Percentiles rank a stretch among this genome's conserved stretches.
These are phyloP conservation scores for Paracoccidioides lutzii DNA, from an alignment of 2,329 filamentous ascomycete species.

Conservation along the genomic window DNA sequence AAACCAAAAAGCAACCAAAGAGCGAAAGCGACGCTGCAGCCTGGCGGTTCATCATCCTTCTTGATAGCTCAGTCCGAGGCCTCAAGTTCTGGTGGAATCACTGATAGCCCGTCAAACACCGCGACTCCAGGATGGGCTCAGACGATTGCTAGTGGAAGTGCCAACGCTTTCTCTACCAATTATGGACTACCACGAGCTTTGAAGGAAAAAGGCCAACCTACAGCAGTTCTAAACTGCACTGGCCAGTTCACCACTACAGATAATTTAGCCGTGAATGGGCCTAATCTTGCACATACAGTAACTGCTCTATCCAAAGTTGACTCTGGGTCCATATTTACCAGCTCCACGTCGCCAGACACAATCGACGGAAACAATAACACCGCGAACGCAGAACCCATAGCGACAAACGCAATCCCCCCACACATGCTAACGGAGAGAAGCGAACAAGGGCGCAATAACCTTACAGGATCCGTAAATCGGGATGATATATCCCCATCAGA, in stretches of 20 bases:
- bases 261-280: background rate
- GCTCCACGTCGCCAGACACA: no score
- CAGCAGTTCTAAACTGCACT: no score
- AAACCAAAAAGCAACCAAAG: background rate
- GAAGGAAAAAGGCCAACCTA: no score
- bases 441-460: background rate
- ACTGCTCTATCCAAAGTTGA: background rate
- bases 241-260: no score
- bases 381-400: background rate
- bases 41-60: background rate
- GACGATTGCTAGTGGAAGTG: background rate
- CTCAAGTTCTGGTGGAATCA: background rate
- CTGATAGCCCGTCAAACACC: background rate
- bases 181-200: no score
- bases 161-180: background rate
- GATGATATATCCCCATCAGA: constrained; percentile 12
- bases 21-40: background rate
- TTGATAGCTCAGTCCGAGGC: background rate
- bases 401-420: background rate
- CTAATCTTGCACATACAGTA: background rate
- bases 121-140: background rate
- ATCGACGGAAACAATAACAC: background rate
- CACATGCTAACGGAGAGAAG: background rate
- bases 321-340: background rate
- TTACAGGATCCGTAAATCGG: background rate